These are phyloP conservation scores for Blakeslea trispora DNA, from an alignment of 371 early-diverging fungal genomes.

Conservation along the genomic window DNA sequence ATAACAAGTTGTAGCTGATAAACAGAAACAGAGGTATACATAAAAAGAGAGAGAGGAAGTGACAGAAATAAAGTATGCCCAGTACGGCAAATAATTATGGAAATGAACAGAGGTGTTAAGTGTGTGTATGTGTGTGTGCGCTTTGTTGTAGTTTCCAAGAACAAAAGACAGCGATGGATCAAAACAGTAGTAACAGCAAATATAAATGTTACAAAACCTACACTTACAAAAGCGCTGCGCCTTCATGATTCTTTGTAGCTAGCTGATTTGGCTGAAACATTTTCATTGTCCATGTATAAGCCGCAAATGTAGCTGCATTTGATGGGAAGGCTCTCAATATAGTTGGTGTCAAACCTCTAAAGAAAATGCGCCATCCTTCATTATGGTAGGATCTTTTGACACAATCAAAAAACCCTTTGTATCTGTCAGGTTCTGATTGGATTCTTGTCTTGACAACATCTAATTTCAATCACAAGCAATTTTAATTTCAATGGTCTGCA, in stretches of 20 bases:
- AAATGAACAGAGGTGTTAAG: no score
- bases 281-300: constrained; percentile 62
- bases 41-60: no score
- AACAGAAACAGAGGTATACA: no score
- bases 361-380: constrained; percentile 69
- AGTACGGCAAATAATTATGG: no score
- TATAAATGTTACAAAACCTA: no score
- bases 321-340: constrained; percentile 83
- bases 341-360: constrained; percentile 75
- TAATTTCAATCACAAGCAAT: constrained; percentile 10
- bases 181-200: no score
- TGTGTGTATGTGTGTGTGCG: no score
- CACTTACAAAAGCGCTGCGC: constrained; percentile 14
- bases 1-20: no score
- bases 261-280: constrained; percentile 15
- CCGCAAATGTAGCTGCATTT: constrained; percentile 81
- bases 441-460: constrained; percentile 84
- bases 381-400: constrained; percentile 51
- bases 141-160: no score
- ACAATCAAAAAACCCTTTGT: constrained; percentile 56
- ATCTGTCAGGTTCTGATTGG: constrained; percentile 63
- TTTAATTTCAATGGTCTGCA: background rate
- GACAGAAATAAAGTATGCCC: no score
- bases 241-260: constrained; percentile 10
- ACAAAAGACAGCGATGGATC: no score